Base-by-base conservation (phyloP, 352 stramenopile genomes). In the Globisporangium abappressorium region DNA sequence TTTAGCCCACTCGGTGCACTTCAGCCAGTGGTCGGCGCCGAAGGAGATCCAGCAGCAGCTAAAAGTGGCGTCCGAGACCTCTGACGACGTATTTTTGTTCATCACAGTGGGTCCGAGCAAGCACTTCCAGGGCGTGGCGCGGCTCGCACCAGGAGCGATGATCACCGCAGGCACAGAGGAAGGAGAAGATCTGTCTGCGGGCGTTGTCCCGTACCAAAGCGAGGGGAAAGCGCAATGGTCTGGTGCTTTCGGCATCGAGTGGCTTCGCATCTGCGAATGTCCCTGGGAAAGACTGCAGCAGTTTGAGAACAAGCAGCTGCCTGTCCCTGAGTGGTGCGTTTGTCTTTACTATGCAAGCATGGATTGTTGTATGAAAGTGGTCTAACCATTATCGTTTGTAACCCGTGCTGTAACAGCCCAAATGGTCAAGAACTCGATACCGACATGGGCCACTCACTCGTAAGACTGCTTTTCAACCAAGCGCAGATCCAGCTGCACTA, bases 181-280 rank as follows among this genome's bases (percentile, higher is more conserved):
- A 36, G 82, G 87, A 18, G 85, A 87, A 65, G 84, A 94, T 46
- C 53, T 93, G 1, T 64, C 82, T 1, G 41, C 68, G 0, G 70
- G 30, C 1, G 77, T 80, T 14, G 76, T 96, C 8, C 87, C 89
- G 33, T 94, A 92, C 49, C 71, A 90, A 41, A 72, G 66, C 54
- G 76, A 90, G 8, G 75, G 72, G 0, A 81, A 85, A 64, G 56
- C 53, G 0, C 60, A 78, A 53, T 96, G 89, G 89, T 65, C 73
- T 3, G 84, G 84, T 1, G 74, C 76, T 0, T 94, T 96, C 71
- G 70, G 72, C 28, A 70, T 96, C 57, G 85, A 95, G 41, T 96
- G 89, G 89, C 74, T 96, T 33, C 83, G 85, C n/a, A 92, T 93
- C 20, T 95, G 87, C 53, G 87, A 96, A 61, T 94, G 87, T 72